Evolutionary conservation across 106 monocot species (phyloP).

Genomic region (Allium sativum): DNA sequence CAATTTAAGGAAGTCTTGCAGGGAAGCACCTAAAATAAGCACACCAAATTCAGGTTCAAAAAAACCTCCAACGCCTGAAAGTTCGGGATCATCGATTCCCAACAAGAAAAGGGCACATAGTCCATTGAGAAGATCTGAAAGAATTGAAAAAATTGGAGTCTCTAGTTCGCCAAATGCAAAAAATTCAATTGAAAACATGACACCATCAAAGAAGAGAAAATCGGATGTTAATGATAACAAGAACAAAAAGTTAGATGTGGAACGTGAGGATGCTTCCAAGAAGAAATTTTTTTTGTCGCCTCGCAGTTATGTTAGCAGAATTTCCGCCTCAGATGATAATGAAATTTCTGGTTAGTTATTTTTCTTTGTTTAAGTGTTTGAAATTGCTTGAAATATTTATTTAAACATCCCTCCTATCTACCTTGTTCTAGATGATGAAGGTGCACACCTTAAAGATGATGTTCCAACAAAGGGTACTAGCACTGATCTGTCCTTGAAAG

Average conservation of each 20-base stretch:
- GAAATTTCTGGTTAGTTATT: conserved; percentile 19
- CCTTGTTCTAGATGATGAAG: neutral
- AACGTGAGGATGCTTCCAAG: conserved; percentile 1
- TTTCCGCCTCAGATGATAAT: conserved; percentile 8
- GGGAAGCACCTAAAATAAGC: conserved; percentile 10
- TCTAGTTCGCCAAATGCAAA: conserved; percentile 17
- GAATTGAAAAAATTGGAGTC: conserved; percentile 18
- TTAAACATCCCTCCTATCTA: too few species aligned
- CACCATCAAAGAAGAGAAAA: conserved; percentile 8
- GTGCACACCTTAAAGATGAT: conserved; percentile 1
- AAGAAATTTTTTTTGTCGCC: conserved; percentile 14
- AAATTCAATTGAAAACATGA: conserved; percentile 3
- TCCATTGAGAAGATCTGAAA: conserved; percentile 22
- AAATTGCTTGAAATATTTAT: too few species aligned
- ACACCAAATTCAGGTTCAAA: conserved; percentile 4
- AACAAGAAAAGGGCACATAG: conserved; percentile 12
- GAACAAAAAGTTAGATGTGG: neutral
- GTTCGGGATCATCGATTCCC: neutral
- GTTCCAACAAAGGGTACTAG: neutral
- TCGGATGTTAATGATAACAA: conserved; percentile 1
- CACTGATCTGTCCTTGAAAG: conserved; percentile 2
- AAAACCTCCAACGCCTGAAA: conserved; percentile 16
- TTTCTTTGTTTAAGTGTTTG: neutral
- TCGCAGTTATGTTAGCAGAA: conserved; percentile 10
- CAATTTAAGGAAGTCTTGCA: conserved; percentile 9